Evolutionary conservation across 768 basidiomycete genomes (phyloP).

Genomic region (Clitopilus hobsonii): DNA sequence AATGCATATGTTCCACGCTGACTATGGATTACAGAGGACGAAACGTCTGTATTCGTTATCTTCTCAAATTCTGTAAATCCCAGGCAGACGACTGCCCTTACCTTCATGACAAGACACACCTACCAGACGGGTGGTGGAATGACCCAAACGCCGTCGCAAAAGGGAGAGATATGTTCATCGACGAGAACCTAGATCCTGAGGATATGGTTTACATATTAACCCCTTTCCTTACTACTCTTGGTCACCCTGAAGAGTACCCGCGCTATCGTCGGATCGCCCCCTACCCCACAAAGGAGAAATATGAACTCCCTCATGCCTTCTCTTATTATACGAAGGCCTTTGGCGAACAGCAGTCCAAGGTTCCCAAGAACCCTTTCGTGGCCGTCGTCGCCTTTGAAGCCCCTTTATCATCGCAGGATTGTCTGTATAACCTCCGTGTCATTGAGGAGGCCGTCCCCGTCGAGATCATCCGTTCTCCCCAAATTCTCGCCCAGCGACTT

Average conservation of each 20-base stretch:
- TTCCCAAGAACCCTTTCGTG: not conserved
- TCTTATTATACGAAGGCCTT: not conserved
- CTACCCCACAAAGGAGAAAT: not conserved
- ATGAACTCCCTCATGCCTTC: not conserved
- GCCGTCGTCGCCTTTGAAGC: not conserved
- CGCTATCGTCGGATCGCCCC: not conserved
- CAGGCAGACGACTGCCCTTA: constrained; percentile 39
- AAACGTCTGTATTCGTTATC: constrained; percentile 32
- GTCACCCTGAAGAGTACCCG: not conserved
- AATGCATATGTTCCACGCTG: not conserved
- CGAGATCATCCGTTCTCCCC: constrained; percentile 15
- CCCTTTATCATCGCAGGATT: not conserved
- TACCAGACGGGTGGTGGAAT: constrained; percentile 47
- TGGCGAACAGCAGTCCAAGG: not conserved
- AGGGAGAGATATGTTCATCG: not conserved
- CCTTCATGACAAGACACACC: constrained; percentile 39
- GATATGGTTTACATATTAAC: not conserved
- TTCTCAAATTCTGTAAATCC: constrained; percentile 29
- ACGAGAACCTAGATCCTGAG: not conserved
- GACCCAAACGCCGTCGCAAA: not conserved
- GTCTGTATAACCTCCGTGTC: not conserved
- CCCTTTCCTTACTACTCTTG: not conserved
- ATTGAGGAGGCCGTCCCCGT: constrained; percentile 17
- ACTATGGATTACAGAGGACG: constrained; percentile 8
- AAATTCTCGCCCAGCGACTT: not conserved